phyloP scores from a whole-genome alignment of 139 green algal genomes.

The Chlamydomonas schloesseri region DNA sequence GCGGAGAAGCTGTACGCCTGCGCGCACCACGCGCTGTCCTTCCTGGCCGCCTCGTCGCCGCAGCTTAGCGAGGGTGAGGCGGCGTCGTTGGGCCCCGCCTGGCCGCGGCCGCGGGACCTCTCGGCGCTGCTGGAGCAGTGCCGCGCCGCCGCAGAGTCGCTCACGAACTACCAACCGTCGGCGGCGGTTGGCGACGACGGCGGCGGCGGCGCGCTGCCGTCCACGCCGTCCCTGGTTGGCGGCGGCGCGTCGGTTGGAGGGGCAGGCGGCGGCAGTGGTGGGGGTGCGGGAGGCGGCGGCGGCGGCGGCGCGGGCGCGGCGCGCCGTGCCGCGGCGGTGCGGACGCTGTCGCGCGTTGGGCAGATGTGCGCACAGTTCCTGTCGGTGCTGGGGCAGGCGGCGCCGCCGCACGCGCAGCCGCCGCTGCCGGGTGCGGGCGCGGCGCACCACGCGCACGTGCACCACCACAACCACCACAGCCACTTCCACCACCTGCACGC shows the following conservation, averaged over 20 bases:
- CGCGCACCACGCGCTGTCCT: conserved; percentile 47
- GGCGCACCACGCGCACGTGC: no score
- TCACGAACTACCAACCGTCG: neutral
- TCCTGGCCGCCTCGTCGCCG: conserved; percentile 52
- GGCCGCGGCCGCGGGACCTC: conserved; percentile 46
- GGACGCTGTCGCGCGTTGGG: neutral
- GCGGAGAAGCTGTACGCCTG: conserved; percentile 60
- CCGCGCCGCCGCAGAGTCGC: conserved; percentile 32
- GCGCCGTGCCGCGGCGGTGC: neutral
- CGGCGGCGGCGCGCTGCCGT: neutral
- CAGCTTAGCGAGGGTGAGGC: conserved; percentile 58
- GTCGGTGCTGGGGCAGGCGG: neutral
- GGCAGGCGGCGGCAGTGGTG: no score
- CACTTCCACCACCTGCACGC: neutral
- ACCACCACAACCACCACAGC: no score
- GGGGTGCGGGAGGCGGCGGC: no score
- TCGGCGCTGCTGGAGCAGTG: conserved; percentile 49
- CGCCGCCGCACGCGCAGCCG: neutral
- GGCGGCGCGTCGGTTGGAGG: no score
- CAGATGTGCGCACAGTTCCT: conserved; percentile 10
- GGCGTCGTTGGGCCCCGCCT: conserved; percentile 37
- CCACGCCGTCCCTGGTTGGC: no score
- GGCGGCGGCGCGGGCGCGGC: neutral
- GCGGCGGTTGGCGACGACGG: neutral
- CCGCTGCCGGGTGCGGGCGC: neutral